A percentile compares a stretch with the other conserved stretches of the same genome.
Conservation (phyloP, 2,329 filamentous ascomycete species). For the Colletotrichum tropicale region DNA sequence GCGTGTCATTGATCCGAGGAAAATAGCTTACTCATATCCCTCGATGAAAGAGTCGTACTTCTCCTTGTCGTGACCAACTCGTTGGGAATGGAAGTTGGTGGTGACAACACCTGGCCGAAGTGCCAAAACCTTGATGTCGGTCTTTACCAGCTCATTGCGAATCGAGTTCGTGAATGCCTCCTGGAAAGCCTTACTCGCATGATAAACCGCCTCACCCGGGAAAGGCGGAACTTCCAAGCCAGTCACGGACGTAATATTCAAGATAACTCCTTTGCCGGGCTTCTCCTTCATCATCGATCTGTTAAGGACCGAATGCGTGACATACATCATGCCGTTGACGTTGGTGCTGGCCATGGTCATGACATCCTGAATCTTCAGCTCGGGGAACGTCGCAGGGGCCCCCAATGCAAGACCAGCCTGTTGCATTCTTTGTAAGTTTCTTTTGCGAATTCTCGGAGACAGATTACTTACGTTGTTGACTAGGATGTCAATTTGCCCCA, state of each 20-base stretch:
- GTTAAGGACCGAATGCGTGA: conserved; percentile 48
- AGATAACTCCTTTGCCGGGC: conserved; percentile 41
- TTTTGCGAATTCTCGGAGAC: rapidly evolving
- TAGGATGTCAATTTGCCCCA: conserved; percentile 45
- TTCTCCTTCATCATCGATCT: conserved; percentile 41
- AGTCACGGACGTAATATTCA: conserved; percentile 53
- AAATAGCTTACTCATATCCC: conserved; percentile 37
- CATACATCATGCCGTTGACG: conserved; percentile 51
- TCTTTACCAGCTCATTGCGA: conserved; percentile 48
- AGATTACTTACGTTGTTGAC: conserved; percentile 43
- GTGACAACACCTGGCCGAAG: conserved; percentile 51
- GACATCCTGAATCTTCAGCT: conserved; percentile 44
- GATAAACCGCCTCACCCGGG: conserved; percentile 52
- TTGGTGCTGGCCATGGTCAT: conserved; percentile 51
- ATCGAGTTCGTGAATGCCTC: conserved; percentile 55
- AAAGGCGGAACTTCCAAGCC: conserved; percentile 52
- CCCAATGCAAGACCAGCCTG: conserved; percentile 50
- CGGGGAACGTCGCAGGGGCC: conserved; percentile 44
- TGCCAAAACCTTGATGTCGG: conserved; percentile 50
- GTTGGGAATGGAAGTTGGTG: conserved; percentile 50
- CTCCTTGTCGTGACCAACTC: conserved; percentile 46
- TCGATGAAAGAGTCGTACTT: conserved; percentile 47
- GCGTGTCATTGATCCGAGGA: too few relatives aligned
- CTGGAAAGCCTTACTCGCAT: conserved; percentile 49
- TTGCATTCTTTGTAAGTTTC: not conserved